Conservation (phyloP, 2,329 filamentous ascomycete genomes). For the Cryphonectria naterciae region DNA sequence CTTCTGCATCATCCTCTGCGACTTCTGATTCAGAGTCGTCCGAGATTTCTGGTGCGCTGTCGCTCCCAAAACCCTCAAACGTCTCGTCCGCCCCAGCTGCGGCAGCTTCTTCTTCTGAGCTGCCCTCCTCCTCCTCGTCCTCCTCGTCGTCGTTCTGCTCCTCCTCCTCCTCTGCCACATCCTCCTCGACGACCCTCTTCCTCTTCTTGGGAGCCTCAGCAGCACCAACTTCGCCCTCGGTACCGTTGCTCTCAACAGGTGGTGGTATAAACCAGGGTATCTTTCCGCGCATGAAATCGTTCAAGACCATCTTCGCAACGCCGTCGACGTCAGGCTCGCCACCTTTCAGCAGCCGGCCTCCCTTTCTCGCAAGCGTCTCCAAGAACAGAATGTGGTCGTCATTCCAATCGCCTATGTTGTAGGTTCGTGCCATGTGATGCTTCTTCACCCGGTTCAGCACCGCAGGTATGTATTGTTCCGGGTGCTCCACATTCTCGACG, state of each 20-base stretch:
- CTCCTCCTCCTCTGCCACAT: conserved; percentile 30
- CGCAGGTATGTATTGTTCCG: conserved; percentile 91
- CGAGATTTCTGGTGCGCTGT: conserved; percentile 41
- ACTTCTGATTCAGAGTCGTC: conserved; percentile 30
- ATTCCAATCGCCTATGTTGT: conserved; percentile 80
- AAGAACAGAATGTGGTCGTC: conserved; percentile 81
- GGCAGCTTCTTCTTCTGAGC: conserved; percentile 28
- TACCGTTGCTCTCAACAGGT: conserved; percentile 62
- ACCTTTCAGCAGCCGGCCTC: conserved; percentile 82
- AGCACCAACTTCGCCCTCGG: conserved; percentile 74
- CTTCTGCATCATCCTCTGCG: conserved; percentile 29
- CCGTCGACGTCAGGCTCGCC: conserved; percentile 96
- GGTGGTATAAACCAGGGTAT: conserved; percentile 95
- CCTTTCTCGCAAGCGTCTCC: conserved; percentile 84
- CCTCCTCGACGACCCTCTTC: conserved; percentile 55
- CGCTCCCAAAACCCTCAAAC: conserved; percentile 55
- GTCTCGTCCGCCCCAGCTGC: conserved; percentile 39
- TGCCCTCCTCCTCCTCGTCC: conserved; percentile 36
- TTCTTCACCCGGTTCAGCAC: conserved; percentile 80
- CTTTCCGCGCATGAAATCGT: conserved; percentile 93
- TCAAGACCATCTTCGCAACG: conserved; percentile 94
- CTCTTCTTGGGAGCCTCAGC: conserved; percentile 90
- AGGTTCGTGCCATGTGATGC: conserved; percentile 90
- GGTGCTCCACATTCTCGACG: conserved; percentile 95
- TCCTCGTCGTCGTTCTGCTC: conserved; percentile 23